Base-by-base conservation (phyloP, 1,284 basidiomycete genomes). In the Athelia sp. region DNA sequence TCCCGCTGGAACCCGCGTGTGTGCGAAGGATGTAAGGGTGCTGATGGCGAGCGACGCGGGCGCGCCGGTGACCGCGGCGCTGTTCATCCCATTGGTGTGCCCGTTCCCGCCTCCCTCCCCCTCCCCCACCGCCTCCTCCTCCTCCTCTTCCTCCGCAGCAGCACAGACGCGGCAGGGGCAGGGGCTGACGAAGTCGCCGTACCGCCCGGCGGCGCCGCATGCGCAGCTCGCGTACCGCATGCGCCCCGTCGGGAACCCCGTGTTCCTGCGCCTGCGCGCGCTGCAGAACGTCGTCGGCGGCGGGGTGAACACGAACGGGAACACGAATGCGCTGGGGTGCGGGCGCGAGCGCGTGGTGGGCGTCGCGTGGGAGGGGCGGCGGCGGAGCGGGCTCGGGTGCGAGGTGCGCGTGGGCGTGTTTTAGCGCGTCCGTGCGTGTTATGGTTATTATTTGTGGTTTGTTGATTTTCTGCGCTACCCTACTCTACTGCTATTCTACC, bases 201-300 rank as follows among this genome's bases (percentile, higher is more conserved):
- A 9, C 55, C 63, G 42, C 49, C 54, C 34, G 17, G 42, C 55
- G 42, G 52, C 51, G 34, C 53, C 56, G 31, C 50, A 31, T 49
- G 54, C 21, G 53, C 36, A 40, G n/a, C 36, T 40, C 19, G 6
- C 19, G n/a, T 40, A 40, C 36, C 36, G 36, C 19, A 40, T 79
- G 54, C 70, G 82, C 6, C 75, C 76, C 2, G 71, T 84, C 2
- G 76, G 76, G 45, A 84, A 85, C 55, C 82, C 82, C 2, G 71
- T 78, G 38, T 69, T 75, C 51, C 67, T 84, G 45, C 70, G 81
- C 2, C 59, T 84, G 40, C 73, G 72, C 58, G 82, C 82, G 17
- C 61, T 81, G 57, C 75, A 79, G 57, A 82, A 83, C 55, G 58
- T 74, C 17, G 68, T 75, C 54, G 67, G 50, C 59, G 61, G 53